phyloP scores from a whole-genome alignment of 306 rosid species.

The Urtica urens region DNA sequence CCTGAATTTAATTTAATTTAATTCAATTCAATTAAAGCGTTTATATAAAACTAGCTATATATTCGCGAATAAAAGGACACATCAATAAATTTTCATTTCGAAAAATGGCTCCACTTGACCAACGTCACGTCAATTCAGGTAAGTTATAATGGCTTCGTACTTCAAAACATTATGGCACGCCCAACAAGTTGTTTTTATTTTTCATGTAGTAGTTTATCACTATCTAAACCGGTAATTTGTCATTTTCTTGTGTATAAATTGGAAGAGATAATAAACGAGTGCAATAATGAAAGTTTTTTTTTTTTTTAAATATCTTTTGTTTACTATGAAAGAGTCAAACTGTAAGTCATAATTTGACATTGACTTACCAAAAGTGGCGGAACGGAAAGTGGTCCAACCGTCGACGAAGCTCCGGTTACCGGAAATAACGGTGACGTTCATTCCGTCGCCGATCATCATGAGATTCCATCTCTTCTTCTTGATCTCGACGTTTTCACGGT shows the following conservation, averaged over 20 bases:
- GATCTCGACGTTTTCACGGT: conserved; percentile 63
- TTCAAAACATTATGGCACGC: conserved; percentile 2
- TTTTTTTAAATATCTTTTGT: too few relatives aligned
- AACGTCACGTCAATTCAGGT: neutral
- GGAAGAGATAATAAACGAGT: too few relatives aligned
- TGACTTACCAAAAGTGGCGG: conserved; percentile 82
- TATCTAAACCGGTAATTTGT: too few relatives aligned
- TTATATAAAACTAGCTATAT: neutral
- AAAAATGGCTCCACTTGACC: conserved; percentile 4
- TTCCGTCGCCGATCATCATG: conserved; percentile 78
- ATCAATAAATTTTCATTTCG: neutral
- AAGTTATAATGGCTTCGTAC: neutral
- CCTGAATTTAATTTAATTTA: too few relatives aligned
- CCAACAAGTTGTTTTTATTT: neutral
- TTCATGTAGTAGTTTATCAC: neutral
- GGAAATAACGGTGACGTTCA: conserved; percentile 51
- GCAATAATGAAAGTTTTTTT: too few relatives aligned
- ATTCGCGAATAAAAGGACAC: neutral
- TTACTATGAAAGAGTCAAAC: too few relatives aligned
- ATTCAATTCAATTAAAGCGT: too few relatives aligned
- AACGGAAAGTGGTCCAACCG: conserved; percentile 78
- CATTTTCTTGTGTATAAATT: too few relatives aligned
- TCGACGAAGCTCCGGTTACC: conserved; percentile 44
- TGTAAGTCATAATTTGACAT: neutral
- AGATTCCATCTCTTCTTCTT: conserved; percentile 90